These are phyloP conservation scores for Podila minutissima DNA, from an alignment of 192 early-diverging fungal genomes.

Conservation along the genomic window DNA sequence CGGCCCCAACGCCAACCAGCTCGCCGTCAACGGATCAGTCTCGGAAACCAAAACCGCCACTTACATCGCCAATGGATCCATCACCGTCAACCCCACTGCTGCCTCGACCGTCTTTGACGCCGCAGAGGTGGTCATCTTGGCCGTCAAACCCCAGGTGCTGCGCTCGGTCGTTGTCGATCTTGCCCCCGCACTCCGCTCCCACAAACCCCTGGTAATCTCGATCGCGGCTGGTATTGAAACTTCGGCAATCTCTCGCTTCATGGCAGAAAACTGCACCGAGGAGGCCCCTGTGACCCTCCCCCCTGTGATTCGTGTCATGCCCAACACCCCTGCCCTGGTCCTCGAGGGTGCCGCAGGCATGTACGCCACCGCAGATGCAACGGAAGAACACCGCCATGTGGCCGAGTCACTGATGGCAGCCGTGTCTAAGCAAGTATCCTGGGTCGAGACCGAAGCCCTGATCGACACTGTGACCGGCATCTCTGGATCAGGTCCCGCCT, in stretches of 20 bases:
- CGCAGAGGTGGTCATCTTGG: constrained; percentile 83
- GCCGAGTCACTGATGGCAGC: constrained; percentile 78
- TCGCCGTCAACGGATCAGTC: constrained; percentile 35
- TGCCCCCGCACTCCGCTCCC: constrained; percentile 56
- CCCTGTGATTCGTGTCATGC: constrained; percentile 92
- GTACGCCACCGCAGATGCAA: constrained; percentile 74
- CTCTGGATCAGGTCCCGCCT: constrained; percentile 92
- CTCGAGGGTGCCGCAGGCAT: constrained; percentile 90
- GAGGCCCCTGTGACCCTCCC: constrained; percentile 9
- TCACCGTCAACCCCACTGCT: constrained; percentile 35
- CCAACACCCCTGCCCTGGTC: constrained; percentile 93
- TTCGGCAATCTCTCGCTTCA: constrained; percentile 81
- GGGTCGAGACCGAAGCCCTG: constrained; percentile 82
- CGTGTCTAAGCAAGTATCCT: constrained; percentile 84
- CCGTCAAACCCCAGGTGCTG: constrained; percentile 94
- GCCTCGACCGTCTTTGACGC: constrained; percentile 28
- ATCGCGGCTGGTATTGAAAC: constrained; percentile 93
- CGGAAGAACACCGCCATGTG: constrained; percentile 67
- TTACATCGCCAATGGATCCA: constrained; percentile 61
- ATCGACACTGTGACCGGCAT: constrained; percentile 91
- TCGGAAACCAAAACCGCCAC: constrained; percentile 56
- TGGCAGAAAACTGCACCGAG: constrained; percentile 23
- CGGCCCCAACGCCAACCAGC: constrained; percentile 26
- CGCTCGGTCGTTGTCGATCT: constrained; percentile 74
- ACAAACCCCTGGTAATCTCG: constrained; percentile 79